These are phyloP conservation scores for Picea sitchensis DNA, from an alignment of 75 land plant species.

Conservation along the genomic window DNA sequence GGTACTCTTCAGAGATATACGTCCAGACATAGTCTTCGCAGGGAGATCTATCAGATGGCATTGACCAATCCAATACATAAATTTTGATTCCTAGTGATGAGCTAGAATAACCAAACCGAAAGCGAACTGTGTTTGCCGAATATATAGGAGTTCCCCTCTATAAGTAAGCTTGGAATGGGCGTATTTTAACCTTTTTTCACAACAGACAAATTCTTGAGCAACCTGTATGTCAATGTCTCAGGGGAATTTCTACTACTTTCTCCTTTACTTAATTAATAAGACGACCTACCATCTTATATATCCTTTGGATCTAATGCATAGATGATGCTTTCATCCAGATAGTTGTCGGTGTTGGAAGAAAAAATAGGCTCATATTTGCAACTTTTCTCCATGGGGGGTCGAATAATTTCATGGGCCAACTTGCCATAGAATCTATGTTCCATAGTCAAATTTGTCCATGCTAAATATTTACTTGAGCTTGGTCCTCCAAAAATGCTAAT, in stretches of 20 bases:
- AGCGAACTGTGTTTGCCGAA: conserved; percentile 36
- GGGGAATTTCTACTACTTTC: conserved; percentile 18
- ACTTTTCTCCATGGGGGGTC: conserved; percentile 11
- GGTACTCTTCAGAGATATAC: too few relatives aligned
- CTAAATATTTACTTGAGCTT: neutral
- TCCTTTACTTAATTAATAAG: conserved; percentile 49
- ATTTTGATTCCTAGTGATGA: neutral
- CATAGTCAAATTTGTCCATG: neutral
- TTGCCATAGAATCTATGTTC: conserved; percentile 8
- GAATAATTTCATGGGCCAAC: conserved; percentile 12
- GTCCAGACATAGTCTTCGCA: too few relatives aligned
- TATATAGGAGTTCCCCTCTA: conserved; percentile 38
- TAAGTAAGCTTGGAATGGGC: conserved; percentile 42
- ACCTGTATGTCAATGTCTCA: conserved; percentile 37
- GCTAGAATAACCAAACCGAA: conserved; percentile 31
- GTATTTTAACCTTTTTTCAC: conserved; percentile 34
- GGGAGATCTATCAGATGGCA: too few relatives aligned
- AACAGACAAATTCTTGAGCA: conserved; percentile 26
- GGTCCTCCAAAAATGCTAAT: neutral
- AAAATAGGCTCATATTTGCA: conserved; percentile 29
- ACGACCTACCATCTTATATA: conserved; percentile 13
- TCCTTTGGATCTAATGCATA: conserved; percentile 29
- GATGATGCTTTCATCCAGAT: conserved; percentile 32
- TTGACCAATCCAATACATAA: too few relatives aligned
- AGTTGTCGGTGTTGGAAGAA: conserved; percentile 52